Base-by-base conservation (phyloP, 768 basidiomycete genomes). In the Pleurotus tuber-regium region DNA sequence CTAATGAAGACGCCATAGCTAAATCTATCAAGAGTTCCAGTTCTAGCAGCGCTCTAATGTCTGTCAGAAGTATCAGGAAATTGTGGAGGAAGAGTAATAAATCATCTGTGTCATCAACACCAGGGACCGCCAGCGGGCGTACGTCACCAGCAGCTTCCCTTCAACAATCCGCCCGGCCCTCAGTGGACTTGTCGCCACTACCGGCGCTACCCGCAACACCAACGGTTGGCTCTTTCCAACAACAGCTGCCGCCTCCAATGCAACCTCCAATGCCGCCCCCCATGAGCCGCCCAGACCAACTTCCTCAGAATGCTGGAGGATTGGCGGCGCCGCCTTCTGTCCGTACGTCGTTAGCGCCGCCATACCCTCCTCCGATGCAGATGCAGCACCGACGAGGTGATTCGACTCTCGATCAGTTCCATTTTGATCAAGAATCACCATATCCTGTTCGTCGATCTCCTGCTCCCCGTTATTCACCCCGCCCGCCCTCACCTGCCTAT, bases 61-160 rank as follows among this genome's bases (percentile, higher is more conserved):
- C 82, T 24, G 85, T 89, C 46, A 89, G 83, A 66, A 78, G 77
- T 53, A 78, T 92, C 61, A 86, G 80, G 66, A 86, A 80, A 54
- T 63, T 92, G 18, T 92, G 90, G 89, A 80, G 87, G 59, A 88
- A 79, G 76, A 87, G 84, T 58, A 82, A 76, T 49, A 80, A 77
- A 57, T 78, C 70, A 57, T 70, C 75, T 24, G 61, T 67, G 21
- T 63, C 75, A 53, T 53, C 59, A 77, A 78, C 60, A 74, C 74
- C 43, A 75, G 78, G 66, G 62, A 76, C 38, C 72, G 78, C 31
- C 73, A 80, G 4, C 69, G 70, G 51, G 80, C 82, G 33, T 3
- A 50, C 47, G 2, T 50, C 47, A 5, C 31, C 46, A 40, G 38
- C 46, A 11, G 30, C 44, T 36, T 44, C 53, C 19, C 44, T 33